Evolutionary conservation across 2,329 filamentous ascomycete genomes (phyloP).

Genomic region (Fusarium concolor): DNA sequence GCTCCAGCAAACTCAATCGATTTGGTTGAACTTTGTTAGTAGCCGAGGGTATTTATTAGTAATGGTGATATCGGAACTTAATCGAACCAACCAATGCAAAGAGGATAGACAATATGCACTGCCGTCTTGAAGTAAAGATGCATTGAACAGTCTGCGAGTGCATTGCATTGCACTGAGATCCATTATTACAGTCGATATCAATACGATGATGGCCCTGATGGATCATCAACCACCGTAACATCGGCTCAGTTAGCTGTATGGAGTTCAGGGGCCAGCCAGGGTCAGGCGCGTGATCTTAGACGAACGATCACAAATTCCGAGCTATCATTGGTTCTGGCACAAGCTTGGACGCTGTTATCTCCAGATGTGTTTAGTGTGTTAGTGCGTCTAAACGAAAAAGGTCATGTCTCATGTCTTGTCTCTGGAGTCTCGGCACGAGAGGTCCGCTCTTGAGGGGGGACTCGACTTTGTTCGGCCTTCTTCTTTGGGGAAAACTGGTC

Average conservation of each 20-base stretch:
- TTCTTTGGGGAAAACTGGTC: background rate
- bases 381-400: slow-evolving; percentile 32
- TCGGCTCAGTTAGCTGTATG: slow-evolving; percentile 8
- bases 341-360: slow-evolving; percentile 21
- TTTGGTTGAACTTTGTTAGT: slow-evolving; percentile 22
- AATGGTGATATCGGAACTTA: background rate
- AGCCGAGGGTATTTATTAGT: background rate
- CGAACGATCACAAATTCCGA: slow-evolving; percentile 11
- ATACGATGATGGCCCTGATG: slow-evolving; percentile 5
- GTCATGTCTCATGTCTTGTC: slow-evolving; percentile 21
- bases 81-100: background rate
- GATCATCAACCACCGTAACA: slow-evolving; percentile 22
- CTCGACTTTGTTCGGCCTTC: background rate
- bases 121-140: background rate
- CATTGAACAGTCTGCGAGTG: background rate
- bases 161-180: background rate
- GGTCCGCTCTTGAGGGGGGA: slow-evolving; percentile 13
- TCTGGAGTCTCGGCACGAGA: slow-evolving; percentile 28
- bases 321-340: slow-evolving; percentile 4
- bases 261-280: slow-evolving; percentile 24
- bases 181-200: background rate
- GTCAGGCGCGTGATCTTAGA: slow-evolving; percentile 22
- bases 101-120: background rate
- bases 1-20: slow-evolving; percentile 31
- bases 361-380: slow-evolving; percentile 25